phyloP scores from a whole-genome alignment of 2,329 filamentous ascomycete species.

The Chalara sp. region DNA sequence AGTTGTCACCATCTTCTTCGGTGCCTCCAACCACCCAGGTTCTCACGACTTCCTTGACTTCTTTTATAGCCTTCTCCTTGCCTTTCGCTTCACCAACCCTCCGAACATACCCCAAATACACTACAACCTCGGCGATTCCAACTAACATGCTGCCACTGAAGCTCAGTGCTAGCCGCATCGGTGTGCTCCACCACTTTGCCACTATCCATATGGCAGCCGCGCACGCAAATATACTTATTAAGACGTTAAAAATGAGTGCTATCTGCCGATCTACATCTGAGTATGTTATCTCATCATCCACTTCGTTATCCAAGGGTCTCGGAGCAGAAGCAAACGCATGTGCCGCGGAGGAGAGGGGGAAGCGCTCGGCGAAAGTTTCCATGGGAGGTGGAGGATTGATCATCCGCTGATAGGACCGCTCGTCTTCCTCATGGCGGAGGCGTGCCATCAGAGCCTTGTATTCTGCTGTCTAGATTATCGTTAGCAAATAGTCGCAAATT shows the following conservation, averaged over 20 bases:
- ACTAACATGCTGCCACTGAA: conserved; percentile 65
- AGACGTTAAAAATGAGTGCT: conserved; percentile 80
- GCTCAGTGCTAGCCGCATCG: conserved; percentile 62
- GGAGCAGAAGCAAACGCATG: conserved; percentile 47
- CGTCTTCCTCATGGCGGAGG: conserved; percentile 77
- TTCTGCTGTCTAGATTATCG: conserved; percentile 54
- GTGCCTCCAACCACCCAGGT: conserved; percentile 58
- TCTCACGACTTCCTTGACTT: conserved; percentile 62
- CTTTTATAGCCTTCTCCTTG: conserved; percentile 51
- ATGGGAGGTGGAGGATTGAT: conserved; percentile 48
- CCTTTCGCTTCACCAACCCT: conserved; percentile 62
- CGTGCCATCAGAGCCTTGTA: conserved; percentile 85
- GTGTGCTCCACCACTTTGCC: conserved; percentile 68
- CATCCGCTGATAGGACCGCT: conserved; percentile 76
- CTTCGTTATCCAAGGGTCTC: conserved; percentile 32
- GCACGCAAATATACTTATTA: conserved; percentile 78
- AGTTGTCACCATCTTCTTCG: conserved; percentile 20
- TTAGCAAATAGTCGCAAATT: background rate
- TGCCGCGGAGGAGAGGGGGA: conserved; percentile 44
- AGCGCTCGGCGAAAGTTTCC: conserved; percentile 55
- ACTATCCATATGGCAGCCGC: conserved; percentile 73
- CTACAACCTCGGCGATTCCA: conserved; percentile 67
- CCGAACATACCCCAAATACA: conserved; percentile 71
- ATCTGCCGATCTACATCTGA: conserved; percentile 75
- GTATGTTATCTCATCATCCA: conserved; percentile 55